Evolutionary conservation across 1,139 yeast species (phyloP).

Genomic region (Suhomyces yuchorum): DNA sequence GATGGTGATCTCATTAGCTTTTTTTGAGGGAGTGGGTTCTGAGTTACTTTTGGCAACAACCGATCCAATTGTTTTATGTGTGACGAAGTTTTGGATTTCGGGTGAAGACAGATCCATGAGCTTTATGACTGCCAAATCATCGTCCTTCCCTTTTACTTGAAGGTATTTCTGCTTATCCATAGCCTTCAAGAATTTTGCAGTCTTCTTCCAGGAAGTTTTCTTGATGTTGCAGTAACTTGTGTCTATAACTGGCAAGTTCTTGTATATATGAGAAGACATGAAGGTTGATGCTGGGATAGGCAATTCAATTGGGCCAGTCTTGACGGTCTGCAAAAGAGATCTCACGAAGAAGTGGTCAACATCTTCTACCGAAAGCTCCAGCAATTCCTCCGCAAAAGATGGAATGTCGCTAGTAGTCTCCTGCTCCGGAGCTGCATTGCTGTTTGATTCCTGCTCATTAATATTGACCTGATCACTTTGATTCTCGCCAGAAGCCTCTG

Average conservation of each 20-base stretch:
- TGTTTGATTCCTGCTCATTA: neutral
- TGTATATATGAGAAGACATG: conserved; percentile 67
- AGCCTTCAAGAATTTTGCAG: conserved; percentile 78
- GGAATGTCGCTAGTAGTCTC: conserved; percentile 15
- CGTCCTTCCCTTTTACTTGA: conserved; percentile 72
- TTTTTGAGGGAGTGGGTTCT: conserved; percentile 25
- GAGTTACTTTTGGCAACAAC: conserved; percentile 15
- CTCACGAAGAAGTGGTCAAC: conserved; percentile 76
- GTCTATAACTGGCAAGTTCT: conserved; percentile 66
- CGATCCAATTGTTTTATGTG: conserved; percentile 53
- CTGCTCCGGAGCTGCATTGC: neutral
- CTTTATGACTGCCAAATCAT: conserved; percentile 63
- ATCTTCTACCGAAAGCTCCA: conserved; percentile 59
- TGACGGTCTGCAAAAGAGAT: conserved; percentile 68
- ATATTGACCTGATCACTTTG: no score
- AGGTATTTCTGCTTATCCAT: conserved; percentile 76
- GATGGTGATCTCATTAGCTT: conserved; percentile 34
- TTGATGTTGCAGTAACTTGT: conserved; percentile 65
- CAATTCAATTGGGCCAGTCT: conserved; percentile 54
- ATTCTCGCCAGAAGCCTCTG: no score
- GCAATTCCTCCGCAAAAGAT: conserved; percentile 32
- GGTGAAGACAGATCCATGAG: conserved; percentile 50
- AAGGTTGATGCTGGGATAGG: conserved; percentile 75
- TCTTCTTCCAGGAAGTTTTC: conserved; percentile 86
- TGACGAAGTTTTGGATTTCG: conserved; percentile 58